phyloP scores from a whole-genome alignment of 257 asterid genomes.

The Penstemon barbatus region DNA sequence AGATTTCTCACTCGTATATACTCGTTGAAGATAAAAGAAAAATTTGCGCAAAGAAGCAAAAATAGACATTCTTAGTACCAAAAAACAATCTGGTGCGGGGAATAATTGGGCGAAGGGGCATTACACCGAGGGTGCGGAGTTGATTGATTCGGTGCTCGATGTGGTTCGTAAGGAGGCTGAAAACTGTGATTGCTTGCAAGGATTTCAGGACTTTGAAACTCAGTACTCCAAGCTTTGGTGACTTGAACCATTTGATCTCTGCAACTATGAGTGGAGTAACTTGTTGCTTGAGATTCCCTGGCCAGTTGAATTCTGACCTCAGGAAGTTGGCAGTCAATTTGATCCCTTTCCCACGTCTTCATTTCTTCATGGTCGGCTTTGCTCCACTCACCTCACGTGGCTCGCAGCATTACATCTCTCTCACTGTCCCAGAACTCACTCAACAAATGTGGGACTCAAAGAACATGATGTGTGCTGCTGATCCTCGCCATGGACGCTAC shows the following conservation, averaged over 20 bases:
- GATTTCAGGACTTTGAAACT: conserved; percentile 72
- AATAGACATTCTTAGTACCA: no score
- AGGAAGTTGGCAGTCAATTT: conserved; percentile 62
- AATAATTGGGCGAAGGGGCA: conserved; percentile 76
- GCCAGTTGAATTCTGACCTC: conserved; percentile 67
- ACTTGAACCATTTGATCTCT: conserved; percentile 63
- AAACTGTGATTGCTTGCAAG: conserved; percentile 71
- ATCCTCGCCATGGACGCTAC: conserved; percentile 68
- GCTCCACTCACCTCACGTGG: conserved; percentile 67
- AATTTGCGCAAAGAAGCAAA: no score
- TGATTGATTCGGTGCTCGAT: conserved; percentile 68
- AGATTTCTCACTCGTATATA: no score
- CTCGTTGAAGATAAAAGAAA: no score
- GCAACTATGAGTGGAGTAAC: conserved; percentile 76
- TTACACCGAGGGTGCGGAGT: conserved; percentile 69
- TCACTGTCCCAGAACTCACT: conserved; percentile 62
- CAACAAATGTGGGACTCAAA: conserved; percentile 73
- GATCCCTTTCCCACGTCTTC: conserved; percentile 71
- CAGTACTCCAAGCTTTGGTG: conserved; percentile 72
- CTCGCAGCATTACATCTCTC: conserved; percentile 55
- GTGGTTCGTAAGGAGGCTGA: conserved; percentile 73
- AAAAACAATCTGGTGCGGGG: conserved; percentile 48
- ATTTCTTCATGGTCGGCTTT: conserved; percentile 70
- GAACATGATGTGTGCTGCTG: conserved; percentile 79
- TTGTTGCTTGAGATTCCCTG: conserved; percentile 62